Base-by-base conservation (phyloP, 1,139 yeast genomes). In the Diutina siamensis region DNA sequence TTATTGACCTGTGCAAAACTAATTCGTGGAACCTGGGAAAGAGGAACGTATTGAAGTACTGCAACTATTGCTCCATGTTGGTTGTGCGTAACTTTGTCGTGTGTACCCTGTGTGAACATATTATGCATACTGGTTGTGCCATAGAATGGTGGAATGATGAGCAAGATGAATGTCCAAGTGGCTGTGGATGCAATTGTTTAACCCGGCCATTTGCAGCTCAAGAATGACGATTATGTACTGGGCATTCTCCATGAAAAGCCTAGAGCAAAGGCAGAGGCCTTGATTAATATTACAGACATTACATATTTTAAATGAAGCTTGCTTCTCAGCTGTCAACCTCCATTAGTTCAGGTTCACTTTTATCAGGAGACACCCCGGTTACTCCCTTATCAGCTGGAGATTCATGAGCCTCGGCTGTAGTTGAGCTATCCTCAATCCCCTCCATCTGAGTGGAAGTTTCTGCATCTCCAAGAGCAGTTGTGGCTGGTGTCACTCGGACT, bases 181-280 rank as follows among this genome's bases (percentile, higher is more conserved):
- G 97, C 0, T 89, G 97, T 64, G 96, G 96, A 0, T 89, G 97
- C 57, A 54, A 60, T 9, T 87, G 96, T 61, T 60, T 80, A 38
- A 31, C 10, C 12, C 19, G 21, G 9, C 32, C 32, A 12, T 38
- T 38, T 17, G 28, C 28, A 25, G 28, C 28, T 7, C 4, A 12
- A 7, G 34, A 12, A 7, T 32, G 34, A 32, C 5, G 28, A 25
- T 25, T 25, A 10, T 25, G 5, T 7, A 10, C 28, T 25, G 5
- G 28, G 28, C 10, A 25, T 25, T 5, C 10, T 25, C 5, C 9
- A 25, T 25, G 5, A n/a, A n/a, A n/a, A n/a, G n/a, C n/a, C n/a
- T n/a, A n/a, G n/a, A n/a, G n/a, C n/a, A n/a, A n/a, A n/a, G n/a
- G n/a, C n/a, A n/a, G n/a, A n/a, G n/a, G n/a, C n/a, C n/a, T n/a